These are phyloP conservation scores for Umbilicaria muhlenbergii DNA, from an alignment of 495 filamentous ascomycete genomes.

Conservation along the genomic window DNA sequence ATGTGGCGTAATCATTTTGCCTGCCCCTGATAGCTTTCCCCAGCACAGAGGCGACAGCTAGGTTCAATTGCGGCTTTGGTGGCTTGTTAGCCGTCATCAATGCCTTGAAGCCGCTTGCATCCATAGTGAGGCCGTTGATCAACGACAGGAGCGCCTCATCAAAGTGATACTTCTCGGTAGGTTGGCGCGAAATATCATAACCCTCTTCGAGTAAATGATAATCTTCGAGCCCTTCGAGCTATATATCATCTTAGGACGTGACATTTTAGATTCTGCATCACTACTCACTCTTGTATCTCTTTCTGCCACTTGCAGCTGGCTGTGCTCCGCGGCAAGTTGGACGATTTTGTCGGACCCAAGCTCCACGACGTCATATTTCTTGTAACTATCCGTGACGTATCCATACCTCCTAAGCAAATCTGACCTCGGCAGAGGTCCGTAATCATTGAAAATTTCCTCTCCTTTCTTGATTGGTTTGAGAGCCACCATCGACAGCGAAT, in stretches of 20 bases:
- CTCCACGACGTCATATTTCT: conserved; percentile 69
- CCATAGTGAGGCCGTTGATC: conserved; percentile 27
- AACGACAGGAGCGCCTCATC: conserved; percentile 13
- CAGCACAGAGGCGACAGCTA: conserved; percentile 23
- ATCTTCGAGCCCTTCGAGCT: conserved; percentile 33
- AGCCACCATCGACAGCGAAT: conserved; percentile 47
- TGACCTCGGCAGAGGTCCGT: conserved; percentile 65
- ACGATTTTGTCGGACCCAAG: conserved; percentile 43
- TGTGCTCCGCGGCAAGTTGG: conserved; percentile 20
- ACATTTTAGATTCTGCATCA: conserved; percentile 7
- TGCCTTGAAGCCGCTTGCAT: conserved; percentile 20
- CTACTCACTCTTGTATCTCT: conserved; percentile 11
- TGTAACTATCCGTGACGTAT: conserved; percentile 67
- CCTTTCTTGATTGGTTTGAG: conserved; percentile 48
- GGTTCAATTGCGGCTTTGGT: conserved; percentile 26
- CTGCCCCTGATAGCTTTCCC: conserved; percentile 16
- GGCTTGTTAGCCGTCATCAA: conserved; percentile 23
- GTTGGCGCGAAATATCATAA: conserved; percentile 31
- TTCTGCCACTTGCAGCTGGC: conserved; percentile 7
- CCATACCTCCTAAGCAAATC: conserved; percentile 82
- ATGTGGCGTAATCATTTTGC: conserved; percentile 43
- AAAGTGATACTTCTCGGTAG: conserved; percentile 19
- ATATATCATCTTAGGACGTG: conserved; percentile 2
- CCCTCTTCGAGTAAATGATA: conserved; percentile 37
- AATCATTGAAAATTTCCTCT: conserved; percentile 85